Evolutionary conservation across 2,329 filamentous ascomycete genomes (phyloP), one percentile per base, ranked within the genome.

Genomic region (Lachnum nothofagi): DNA sequence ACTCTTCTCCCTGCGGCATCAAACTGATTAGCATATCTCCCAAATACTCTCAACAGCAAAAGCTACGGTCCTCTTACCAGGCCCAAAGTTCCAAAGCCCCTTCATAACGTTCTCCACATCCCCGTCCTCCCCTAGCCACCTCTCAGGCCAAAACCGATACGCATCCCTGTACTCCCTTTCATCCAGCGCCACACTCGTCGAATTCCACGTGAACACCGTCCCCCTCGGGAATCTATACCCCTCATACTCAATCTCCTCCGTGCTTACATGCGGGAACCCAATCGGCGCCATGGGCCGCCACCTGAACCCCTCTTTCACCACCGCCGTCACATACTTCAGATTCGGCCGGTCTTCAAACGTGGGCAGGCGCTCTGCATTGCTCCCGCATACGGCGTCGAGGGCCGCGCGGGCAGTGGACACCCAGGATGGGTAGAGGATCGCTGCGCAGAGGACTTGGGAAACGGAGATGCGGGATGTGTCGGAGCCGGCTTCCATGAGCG

Each of bases 221-320:
- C 65, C 67, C 41, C 67, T 47, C 5, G 74, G 73, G 29, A 79
- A 71, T 10, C 49, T 70, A 59, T 76, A 74, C 40, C 72, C 77
- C 22, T 75, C 67, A 57, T 80, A 82, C 9, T 72, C 66, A 44
- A 81, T 78, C 39, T 81, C 77, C 45, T 72, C 63, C 2, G 72
- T 67, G 14, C 74, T 68, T 35, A 67, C 70, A 60, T 82, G 78
- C 2, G 78, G 77, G 23, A 81, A 72, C 3, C 72, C 74, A 1
- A 74, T 60, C 0, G 72, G 71, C 9, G 67, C 68, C 4, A 75
- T 63, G 3, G 73, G 72, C 24, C 64, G 65, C 67, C 69, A 73
- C 10, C 74, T 68, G 39, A 70, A 61, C 5, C 67, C 67, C 54
- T 77, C 75, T 44, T 74, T 67, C 14, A 77, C 59, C n/a, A 76